Conservation (phyloP, 2,329 filamentous ascomycete species). For the Stylonectria norvegica region DNA sequence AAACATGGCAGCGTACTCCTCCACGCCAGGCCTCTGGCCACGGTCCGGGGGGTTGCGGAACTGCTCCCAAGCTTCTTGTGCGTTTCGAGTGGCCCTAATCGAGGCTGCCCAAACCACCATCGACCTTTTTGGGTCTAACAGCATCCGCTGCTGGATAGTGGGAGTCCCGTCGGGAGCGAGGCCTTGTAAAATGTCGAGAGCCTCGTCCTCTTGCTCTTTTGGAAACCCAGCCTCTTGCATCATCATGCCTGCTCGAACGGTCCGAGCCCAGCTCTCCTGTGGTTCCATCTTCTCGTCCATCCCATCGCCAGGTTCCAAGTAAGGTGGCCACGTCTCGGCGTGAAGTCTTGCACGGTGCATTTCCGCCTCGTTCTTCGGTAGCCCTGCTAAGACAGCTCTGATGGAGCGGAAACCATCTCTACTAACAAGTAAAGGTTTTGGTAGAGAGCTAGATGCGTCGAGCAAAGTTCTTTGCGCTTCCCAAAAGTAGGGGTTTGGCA, state of each 20-base stretch:
- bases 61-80: conserved; percentile 57
- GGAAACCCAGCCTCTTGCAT: conserved; percentile 57
- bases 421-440: conserved; percentile 49
- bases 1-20: conserved; percentile 60
- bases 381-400: conserved; percentile 49
- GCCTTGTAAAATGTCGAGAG: conserved; percentile 52
- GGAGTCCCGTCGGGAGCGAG: conserved; percentile 48
- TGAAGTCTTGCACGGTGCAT: conserved; percentile 46
- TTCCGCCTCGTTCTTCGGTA: conserved; percentile 52
- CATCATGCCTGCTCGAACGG: conserved; percentile 49
- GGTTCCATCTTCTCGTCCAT: conserved; percentile 53
- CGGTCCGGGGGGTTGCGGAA: conserved; percentile 39
- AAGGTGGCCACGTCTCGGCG: conserved; percentile 57
- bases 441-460: conserved; percentile 46
- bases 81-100: conserved; percentile 57
- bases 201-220: conserved; percentile 44
- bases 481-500: conserved; percentile 44
- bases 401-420: conserved; percentile 53
- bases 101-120: conserved; percentile 51
- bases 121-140: conserved; percentile 14
- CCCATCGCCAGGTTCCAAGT: conserved; percentile 54
- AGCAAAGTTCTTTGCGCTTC: conserved; percentile 54
- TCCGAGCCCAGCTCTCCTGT: conserved; percentile 53
- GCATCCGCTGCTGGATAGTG: conserved; percentile 49
- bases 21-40: conserved; percentile 33